phyloP scores from a whole-genome alignment of 1,284 basidiomycete species.

The Mycosarcoma mackinlayi region DNA sequence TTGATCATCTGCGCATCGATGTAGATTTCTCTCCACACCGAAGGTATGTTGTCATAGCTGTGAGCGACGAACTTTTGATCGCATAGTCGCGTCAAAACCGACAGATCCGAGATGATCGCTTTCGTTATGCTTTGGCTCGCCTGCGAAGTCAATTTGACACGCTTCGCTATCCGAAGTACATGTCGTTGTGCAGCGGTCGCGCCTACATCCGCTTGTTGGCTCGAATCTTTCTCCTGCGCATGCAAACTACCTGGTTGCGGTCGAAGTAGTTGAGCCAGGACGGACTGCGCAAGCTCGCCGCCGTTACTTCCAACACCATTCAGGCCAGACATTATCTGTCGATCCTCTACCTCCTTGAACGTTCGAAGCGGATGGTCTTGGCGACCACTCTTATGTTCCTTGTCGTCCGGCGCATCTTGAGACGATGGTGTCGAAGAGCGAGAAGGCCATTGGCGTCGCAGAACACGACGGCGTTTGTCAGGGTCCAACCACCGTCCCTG shows the following conservation, averaged over 20 bases:
- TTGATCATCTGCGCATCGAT: conserved; percentile 66
- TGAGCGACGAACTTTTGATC: conserved; percentile 69
- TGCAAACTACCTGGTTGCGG: no score
- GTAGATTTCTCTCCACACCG: conserved; percentile 70
- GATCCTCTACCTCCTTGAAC: no score
- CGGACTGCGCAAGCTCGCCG: background rate
- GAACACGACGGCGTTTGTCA: no score
- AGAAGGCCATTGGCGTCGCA: no score
- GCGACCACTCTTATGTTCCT: no score
- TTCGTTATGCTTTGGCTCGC: no score
- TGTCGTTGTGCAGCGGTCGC: conserved; percentile 7
- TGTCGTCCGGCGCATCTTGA: background rate
- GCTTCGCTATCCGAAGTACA: background rate
- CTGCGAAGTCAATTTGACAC: background rate
- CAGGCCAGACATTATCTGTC: no score
- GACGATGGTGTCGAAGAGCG: background rate
- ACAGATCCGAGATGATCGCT: conserved; percentile 7
- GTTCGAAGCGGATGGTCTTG: no score
- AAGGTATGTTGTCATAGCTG: conserved; percentile 69
- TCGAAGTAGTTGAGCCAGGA: conserved; percentile 8
- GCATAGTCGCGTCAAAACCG: conserved; percentile 67
- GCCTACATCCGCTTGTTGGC: background rate
- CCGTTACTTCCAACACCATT: no score
- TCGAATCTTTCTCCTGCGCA: background rate
- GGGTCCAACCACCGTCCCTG: no score